Evolutionary conservation across 2,329 filamentous ascomycete species (phyloP), one percentile per base, ranked within the genome.

Genomic region (Mollisia scopiformis): DNA sequence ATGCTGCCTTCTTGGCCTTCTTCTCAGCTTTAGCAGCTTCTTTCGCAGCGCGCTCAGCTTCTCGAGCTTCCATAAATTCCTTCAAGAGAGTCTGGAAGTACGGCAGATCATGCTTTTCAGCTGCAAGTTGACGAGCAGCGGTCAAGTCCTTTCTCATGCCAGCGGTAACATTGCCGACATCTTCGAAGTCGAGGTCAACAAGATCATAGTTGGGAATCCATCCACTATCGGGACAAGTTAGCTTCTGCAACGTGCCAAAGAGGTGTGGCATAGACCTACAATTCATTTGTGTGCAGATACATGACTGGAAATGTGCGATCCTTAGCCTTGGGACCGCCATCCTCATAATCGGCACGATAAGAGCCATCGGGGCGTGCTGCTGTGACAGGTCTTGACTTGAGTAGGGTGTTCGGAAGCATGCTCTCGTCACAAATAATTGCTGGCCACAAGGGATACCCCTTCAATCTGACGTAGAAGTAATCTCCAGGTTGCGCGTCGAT

Each of bases 201-300:
- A 99, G 83, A 61, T 92, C 88, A 23, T 88, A 90, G 76, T 98
- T 97, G 63, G 88, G 84, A 66, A 94, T 91, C 94, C 94, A 99
- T 37, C 91, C 91, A 78, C 95, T 99, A 69, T 60, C 61, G 39
- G 61, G 25, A 13, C 62, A 51, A 41, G 52, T 68, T 58, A 68
- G 64, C 41, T 37, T 14, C 6, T 16, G 28, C n/a, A 19, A 16
- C 37, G 39, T 39, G 16, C 33, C 14, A 16, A 21, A 19, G 16
- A 47, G 10, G 21, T 23, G 46, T 19, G 27, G 7, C 39, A 6
- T 31, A 19, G 19, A 87, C 94, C 86, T 80, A 99, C 95, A 99
- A 98, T 82, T 98, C 94, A 72, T 98, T 97, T 37, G 93, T 97
- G 66, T 87, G 83, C 54, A 98, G 80, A 75, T 97, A 98, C 94